Evolutionary conservation across 805 yeast genomes (phyloP), one percentile per base, ranked within the genome.

Genomic region (Schizosaccharomyces cryophilus): DNA sequence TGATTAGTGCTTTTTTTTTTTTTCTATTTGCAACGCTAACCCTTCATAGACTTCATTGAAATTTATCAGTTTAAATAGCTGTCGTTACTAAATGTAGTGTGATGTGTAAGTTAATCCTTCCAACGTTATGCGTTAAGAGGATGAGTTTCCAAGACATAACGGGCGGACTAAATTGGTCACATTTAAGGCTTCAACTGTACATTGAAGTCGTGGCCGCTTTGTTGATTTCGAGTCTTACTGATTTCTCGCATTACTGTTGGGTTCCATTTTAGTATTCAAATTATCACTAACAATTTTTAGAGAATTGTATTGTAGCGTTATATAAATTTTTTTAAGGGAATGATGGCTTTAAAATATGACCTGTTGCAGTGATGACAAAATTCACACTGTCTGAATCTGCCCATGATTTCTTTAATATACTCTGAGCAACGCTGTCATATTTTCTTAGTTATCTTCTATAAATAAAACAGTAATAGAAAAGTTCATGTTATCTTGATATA

Each of bases 341-440:
- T 45, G 11, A 17, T 7, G 9, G 51, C 26, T 45, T 4, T 45
- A n/a, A 45, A 19, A 45, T n/a, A 17, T 45, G 26, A 24, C 51
- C 3, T 7, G 26, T 45, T 45, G 51, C 56, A 17, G 26, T 51
- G 56, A 51, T 51, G 56, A 51, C 17, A 11, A 2, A 51, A 51
- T 51, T 51, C 56, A 51, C 56, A 51, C 56, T 51, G 56, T 51
- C 56, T 51, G 56, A 51, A 51, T 11, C 40, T 35, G 40, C 40
- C 40, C 40, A 35, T 35, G 40, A 35, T 45, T 45, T 45, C 51
- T 45, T 45, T n/a, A 45, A 45, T n/a, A 45, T 45, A 45, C 51
- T 45, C 51, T 45, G 51, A 45, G 51, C 51, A 45, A 45, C 21
- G 9, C 24, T 45, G 51, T 19, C 26, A 19, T 19, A 6, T 45